Percentiles rank a stretch among this genome's conserved stretches.
Evolutionary conservation across 2,329 filamentous ascomycete genomes (phyloP).

Genomic region (Epichloe sp.): DNA sequence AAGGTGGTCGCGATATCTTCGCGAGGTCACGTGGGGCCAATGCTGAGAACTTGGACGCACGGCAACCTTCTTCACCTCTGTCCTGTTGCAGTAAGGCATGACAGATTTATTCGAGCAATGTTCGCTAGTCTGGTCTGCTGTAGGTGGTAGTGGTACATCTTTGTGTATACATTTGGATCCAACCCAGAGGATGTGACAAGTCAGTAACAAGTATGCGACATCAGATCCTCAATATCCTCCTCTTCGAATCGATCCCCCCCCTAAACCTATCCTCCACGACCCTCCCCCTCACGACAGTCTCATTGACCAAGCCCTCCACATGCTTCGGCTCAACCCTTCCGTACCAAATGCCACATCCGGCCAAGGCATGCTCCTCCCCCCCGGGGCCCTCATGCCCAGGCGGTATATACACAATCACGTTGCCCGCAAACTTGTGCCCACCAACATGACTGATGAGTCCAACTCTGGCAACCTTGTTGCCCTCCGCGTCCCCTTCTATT

Average conservation of each 20-base stretch:
- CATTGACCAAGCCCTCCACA: constrained; percentile 60
- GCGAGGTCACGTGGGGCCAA: constrained; percentile 1
- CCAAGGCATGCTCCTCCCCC: constrained; percentile 41
- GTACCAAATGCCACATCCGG: constrained; percentile 70
- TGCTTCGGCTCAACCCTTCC: constrained; percentile 62
- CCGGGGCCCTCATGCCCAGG: constrained; percentile 29
- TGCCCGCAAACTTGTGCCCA: constrained; percentile 76
- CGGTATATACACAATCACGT: constrained; percentile 70
- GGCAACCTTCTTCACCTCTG: no score
- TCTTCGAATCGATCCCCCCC: constrained; percentile 47
- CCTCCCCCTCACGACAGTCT: constrained; percentile 51
- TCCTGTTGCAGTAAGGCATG: no score
- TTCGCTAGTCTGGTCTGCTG: background rate
- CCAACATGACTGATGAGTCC: constrained; percentile 68
- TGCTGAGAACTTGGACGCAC: background rate
- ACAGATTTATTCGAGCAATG: background rate
- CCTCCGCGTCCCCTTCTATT: constrained; percentile 10
- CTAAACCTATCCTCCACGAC: constrained; percentile 60
- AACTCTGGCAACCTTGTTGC: constrained; percentile 38
- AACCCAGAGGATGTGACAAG: no score
- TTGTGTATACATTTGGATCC: background rate
- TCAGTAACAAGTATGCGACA: background rate
- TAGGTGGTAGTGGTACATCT: background rate
- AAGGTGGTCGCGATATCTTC: background rate
- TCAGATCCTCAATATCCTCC: constrained; percentile 37